Conservation (phyloP, 2,329 filamentous ascomycete genomes). For the Fusarium hostae region DNA sequence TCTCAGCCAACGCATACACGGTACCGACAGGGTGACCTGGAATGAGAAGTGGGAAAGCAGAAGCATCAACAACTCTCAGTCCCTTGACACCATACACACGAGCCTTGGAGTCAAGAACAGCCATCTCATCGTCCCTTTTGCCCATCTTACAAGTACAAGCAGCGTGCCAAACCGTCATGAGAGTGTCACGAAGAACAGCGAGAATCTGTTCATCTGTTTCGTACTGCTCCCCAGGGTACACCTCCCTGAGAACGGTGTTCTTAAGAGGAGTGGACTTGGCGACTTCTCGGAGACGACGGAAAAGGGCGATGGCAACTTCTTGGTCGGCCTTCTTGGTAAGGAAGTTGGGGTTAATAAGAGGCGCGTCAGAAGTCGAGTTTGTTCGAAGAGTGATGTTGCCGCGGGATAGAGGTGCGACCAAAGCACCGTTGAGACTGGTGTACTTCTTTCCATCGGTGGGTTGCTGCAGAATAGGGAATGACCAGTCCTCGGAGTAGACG, state of each 20-base stretch:
- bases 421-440: constrained; percentile 42
- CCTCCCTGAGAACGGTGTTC: constrained; percentile 53
- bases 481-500: constrained; percentile 36
- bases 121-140: constrained; percentile 25
- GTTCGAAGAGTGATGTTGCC: constrained; percentile 57
- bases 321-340: constrained; percentile 55
- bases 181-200: constrained; percentile 42
- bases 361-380: constrained; percentile 48
- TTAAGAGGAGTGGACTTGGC: constrained; percentile 20
- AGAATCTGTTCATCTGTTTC: constrained; percentile 57
- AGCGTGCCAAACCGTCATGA: constrained; percentile 41
- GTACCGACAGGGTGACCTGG: constrained; percentile 35
- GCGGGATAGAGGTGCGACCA: constrained; percentile 55
- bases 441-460: constrained; percentile 37
- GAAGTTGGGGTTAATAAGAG: constrained; percentile 60
- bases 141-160: constrained; percentile 40
- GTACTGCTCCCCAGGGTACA: constrained; percentile 35
- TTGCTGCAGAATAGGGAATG: constrained; percentile 33
- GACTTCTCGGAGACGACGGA: constrained; percentile 55
- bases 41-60: constrained; percentile 24
- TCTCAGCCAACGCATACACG: constrained; percentile 31
- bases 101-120: constrained; percentile 32
- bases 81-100: constrained; percentile 32
- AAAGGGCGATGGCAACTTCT: constrained; percentile 56
- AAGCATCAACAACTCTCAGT: constrained; percentile 29